phyloP scores from a whole-genome alignment of 2,329 filamentous ascomycete genomes.

The Aureobasidium subglaciale region DNA sequence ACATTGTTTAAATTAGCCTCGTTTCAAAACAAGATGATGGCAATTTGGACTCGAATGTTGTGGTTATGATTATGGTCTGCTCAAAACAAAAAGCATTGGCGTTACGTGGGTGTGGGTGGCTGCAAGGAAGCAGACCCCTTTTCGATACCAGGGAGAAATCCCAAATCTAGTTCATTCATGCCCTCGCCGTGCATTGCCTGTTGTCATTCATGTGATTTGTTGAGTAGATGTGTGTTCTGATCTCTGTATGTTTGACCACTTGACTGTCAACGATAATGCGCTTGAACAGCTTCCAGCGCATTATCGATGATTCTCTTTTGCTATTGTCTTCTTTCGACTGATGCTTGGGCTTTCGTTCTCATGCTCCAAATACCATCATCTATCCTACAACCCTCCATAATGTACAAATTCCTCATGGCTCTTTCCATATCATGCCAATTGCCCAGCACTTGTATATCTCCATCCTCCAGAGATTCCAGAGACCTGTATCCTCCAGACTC shows the following conservation, averaged over 20 bases:
- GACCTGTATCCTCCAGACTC: not conserved
- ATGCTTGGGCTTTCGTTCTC: too few species aligned
- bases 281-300: too few species aligned
- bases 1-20: constrained; percentile 68
- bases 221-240: too few species aligned
- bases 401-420: constrained; percentile 1
- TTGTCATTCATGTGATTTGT: not conserved
- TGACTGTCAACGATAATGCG: too few species aligned
- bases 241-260: too few species aligned
- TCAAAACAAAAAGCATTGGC: constrained; percentile 15
- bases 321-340: too few species aligned
- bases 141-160: constrained; percentile 10
- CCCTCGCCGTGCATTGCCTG: constrained; percentile 10
- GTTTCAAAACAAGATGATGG: not conserved
- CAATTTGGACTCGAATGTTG: not conserved
- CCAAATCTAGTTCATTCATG: constrained; percentile 15
- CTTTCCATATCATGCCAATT: not conserved
- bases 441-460: not conserved
- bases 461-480: not conserved
- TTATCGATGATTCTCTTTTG: too few species aligned
- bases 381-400: constrained; percentile 11
- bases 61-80: constrained; percentile 13
- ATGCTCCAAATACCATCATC: too few species aligned
- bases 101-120: constrained; percentile 13
- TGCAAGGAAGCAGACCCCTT: constrained; percentile 15